phyloP scores from a whole-genome alignment of 2,329 filamentous ascomycete genomes.

The Sporothrix humicola region DNA sequence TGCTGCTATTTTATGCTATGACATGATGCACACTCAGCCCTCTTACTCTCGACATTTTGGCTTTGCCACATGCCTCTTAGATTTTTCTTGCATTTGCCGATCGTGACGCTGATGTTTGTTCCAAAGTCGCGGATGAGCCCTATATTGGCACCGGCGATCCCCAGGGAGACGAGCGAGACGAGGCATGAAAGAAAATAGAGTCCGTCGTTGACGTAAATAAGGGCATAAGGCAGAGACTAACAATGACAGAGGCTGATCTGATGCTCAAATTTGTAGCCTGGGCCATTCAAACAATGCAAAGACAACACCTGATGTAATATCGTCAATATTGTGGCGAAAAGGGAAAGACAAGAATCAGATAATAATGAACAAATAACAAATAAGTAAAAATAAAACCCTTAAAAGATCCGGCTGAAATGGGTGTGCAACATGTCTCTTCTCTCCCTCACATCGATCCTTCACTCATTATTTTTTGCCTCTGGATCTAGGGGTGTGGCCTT shows the following conservation, averaged over 20 bases:
- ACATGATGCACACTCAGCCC: not conserved
- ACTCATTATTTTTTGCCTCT: not conserved
- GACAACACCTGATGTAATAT: not conserved
- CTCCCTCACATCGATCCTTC: conserved; percentile 1
- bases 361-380: not conserved
- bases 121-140: not conserved
- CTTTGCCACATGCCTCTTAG: not conserved
- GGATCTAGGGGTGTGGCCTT: conserved; percentile 9
- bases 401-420: conserved; percentile 5
- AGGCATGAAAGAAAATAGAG: not conserved
- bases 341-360: not conserved
- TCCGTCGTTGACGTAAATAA: not conserved
- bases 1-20: not conserved
- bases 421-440: conserved; percentile 4
- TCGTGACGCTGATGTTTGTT: conserved; percentile 9
- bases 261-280: no score
- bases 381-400: not conserved
- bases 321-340: not conserved
- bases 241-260: not conserved
- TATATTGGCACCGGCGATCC: conserved; percentile 9
- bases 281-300: not conserved
- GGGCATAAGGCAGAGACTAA: not conserved
- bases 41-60: not conserved
- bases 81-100: conserved; percentile 1
- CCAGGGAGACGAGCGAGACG: conserved; percentile 8